phyloP scores from a whole-genome alignment of 1,284 basidiomycete genomes.

The Leccinum insolens region DNA sequence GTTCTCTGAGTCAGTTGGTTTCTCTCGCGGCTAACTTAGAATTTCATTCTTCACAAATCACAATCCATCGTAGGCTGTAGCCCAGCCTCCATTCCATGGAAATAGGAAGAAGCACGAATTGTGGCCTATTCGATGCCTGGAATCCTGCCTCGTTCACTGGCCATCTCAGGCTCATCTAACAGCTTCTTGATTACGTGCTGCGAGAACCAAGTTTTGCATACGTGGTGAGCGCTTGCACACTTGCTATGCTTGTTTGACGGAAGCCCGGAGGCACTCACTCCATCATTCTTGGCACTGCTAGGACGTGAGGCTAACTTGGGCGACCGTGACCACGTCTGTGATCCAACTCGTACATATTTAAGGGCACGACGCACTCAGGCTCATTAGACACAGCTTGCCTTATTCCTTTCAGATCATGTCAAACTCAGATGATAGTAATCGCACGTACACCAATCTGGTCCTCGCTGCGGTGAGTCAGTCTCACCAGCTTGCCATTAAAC shows the following conservation, averaged over 20 bases:
- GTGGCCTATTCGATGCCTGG: neutral
- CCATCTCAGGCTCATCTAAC: neutral
- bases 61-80: neutral
- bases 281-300: neutral
- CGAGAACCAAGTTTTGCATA: too few relatives aligned
- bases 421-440: neutral
- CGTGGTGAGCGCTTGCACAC: too few relatives aligned
- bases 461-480: neutral
- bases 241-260: too few relatives aligned
- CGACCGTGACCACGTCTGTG: neutral
- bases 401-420: neutral
- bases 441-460: neutral
- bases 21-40: too few relatives aligned
- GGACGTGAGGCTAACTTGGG: neutral
- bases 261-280: too few relatives aligned
- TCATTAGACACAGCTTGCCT: neutral
- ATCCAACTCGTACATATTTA: neutral
- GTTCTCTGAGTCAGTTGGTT: too few relatives aligned
- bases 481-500: neutral
- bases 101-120: neutral
- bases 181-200: too few relatives aligned
- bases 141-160: neutral
- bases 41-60: neutral
- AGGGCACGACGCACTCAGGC: neutral
- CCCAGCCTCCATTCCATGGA: neutral